A percentile compares a stretch with the other conserved stretches of the same genome.
Evolutionary conservation across 164 flowering plant genomes (phyloP).

Genomic region (Umbilicus rupestris): DNA sequence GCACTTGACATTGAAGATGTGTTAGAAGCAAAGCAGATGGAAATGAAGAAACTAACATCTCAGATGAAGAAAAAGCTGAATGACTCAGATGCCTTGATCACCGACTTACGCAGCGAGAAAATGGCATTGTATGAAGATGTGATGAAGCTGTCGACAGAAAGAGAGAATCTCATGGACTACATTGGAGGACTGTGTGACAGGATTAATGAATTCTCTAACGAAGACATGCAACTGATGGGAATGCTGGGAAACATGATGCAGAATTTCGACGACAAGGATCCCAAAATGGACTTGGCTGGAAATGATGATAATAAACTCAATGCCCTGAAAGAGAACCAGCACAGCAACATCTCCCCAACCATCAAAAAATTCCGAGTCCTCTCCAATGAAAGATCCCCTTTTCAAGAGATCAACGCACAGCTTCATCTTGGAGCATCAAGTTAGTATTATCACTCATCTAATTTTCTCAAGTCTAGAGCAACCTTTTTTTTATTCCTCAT

Average conservation of each 20-base stretch:
- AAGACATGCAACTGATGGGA: slow-evolving; percentile 30
- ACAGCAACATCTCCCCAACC: slow-evolving; percentile 10
- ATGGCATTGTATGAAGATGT: slow-evolving; percentile 13
- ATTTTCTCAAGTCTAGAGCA: neutral
- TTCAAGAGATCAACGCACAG: slow-evolving; percentile 39
- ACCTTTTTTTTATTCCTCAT: neutral
- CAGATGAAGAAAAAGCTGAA: slow-evolving; percentile 16
- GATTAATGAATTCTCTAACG: slow-evolving; percentile 19
- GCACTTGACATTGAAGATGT: slow-evolving; percentile 20
- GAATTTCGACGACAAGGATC: slow-evolving; percentile 8
- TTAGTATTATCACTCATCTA: neutral
- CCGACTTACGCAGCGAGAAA: slow-evolving; percentile 27
- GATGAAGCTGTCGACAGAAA: slow-evolving; percentile 18
- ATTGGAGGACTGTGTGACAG: slow-evolving; percentile 16
- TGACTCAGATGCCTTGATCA: slow-evolving; percentile 18
- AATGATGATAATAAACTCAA: slow-evolving; percentile 13
- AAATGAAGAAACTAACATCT: slow-evolving; percentile 17
- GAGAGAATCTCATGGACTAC: slow-evolving; percentile 20
- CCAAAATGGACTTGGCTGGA: neutral
- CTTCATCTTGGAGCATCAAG: slow-evolving; percentile 4
- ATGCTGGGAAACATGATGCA: slow-evolving; percentile 26
- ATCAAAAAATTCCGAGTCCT: slow-evolving; percentile 22
- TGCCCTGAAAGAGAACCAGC: slow-evolving; percentile 24
- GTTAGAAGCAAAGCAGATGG: slow-evolving; percentile 19
- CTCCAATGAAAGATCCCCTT: slow-evolving; percentile 38